Evolutionary conservation across 768 basidiomycete species (phyloP), one percentile per base, ranked within the genome.

Genomic region (Cantharellus cinnabarinus): DNA sequence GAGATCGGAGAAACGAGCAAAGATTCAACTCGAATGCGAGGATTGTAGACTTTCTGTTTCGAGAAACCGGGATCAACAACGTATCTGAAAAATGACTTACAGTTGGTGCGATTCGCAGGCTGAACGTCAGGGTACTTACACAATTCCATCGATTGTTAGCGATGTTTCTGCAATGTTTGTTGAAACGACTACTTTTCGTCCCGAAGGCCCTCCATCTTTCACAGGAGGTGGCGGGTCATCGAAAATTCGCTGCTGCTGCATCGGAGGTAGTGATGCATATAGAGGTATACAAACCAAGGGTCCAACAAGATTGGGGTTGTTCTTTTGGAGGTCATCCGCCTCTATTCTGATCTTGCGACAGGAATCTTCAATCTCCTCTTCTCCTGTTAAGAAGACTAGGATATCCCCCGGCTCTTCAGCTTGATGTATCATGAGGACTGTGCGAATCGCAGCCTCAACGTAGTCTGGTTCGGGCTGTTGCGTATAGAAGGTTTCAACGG

Each of bases 121-220:
- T 10, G 10, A 54, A 54, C 10, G 10, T 7, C 10, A 37, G 35
- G 98, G 91, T 59, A 99, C 94, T 65, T 98, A 99, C n/a, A 99
- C 93, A 65, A 99, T 97, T 29, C 94, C 94, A 64, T 99, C 94
- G 60, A 99, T 98, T 2, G 94, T 99, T 50, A 98, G 72, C 2
- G 90, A 94, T 2, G 94, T 98, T 71, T 99, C 94, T 2, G 95
- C 95, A 60, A 98, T 90, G 68, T 98, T 99, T 38, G 94, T 99
- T 4, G 91, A 89, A 0, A 99, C 75, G 40, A 99, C 86, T 50
- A 98, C 79, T 69, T 99, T 99, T 61, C 94, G 79, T 0, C 94
- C 94, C 0, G 85, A 82, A 0, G 89, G 83, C 1, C 89, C 84
- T 56, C 74, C 80, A 0, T 77, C 68, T 0, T 70, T 73, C 2